A percentile compares a stretch with the other conserved stretches of the same genome.
Conservation (phyloP, 2,329 filamentous ascomycete genomes). For the Capronia epimyces region DNA sequence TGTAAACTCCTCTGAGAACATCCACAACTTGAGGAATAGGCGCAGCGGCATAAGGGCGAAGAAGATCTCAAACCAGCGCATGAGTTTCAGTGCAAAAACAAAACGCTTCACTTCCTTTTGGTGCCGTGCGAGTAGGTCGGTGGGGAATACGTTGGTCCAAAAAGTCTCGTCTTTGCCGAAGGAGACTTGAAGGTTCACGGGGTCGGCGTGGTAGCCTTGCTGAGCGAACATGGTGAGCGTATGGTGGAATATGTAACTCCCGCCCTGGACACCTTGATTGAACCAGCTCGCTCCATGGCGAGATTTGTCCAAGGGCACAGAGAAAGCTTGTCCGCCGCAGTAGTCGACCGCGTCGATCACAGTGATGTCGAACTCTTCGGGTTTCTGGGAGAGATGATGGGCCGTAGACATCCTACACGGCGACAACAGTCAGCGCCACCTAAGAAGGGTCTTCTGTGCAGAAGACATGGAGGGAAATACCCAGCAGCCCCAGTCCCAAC, state of each 20-base stretch:
- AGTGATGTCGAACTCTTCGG: slow-evolving; percentile 60
- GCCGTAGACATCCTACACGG: slow-evolving; percentile 37
- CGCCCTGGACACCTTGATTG: slow-evolving; percentile 59
- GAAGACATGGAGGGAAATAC: slow-evolving; percentile 32
- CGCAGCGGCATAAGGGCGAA: slow-evolving; percentile 57
- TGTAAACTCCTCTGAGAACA: slow-evolving; percentile 64
- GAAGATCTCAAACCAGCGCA: slow-evolving; percentile 52
- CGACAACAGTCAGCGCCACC: background rate
- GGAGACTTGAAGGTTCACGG: slow-evolving; percentile 54
- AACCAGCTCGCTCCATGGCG: slow-evolving; percentile 56
- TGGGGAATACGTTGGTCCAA: slow-evolving; percentile 59
- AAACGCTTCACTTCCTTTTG: slow-evolving; percentile 53
- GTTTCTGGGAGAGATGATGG: slow-evolving; percentile 60
- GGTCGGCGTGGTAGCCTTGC: slow-evolving; percentile 53
- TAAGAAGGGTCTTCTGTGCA: too few relatives aligned
- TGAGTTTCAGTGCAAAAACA: slow-evolving; percentile 49
- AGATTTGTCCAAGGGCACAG: slow-evolving; percentile 51
- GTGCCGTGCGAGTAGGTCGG: slow-evolving; percentile 51
- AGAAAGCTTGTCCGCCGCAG: slow-evolving; percentile 57
- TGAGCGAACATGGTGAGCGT: slow-evolving; percentile 57
- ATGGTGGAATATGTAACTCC: slow-evolving; percentile 57
- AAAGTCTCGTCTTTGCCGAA: slow-evolving; percentile 58
- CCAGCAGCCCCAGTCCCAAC: slow-evolving; percentile 61
- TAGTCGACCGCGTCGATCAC: slow-evolving; percentile 56
- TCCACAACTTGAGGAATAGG: slow-evolving; percentile 60